A percentile compares a stretch with the other conserved stretches of the same genome.
Conservation (phyloP, 108 stramenopile genomes). For the Parmales sp. region DNA sequence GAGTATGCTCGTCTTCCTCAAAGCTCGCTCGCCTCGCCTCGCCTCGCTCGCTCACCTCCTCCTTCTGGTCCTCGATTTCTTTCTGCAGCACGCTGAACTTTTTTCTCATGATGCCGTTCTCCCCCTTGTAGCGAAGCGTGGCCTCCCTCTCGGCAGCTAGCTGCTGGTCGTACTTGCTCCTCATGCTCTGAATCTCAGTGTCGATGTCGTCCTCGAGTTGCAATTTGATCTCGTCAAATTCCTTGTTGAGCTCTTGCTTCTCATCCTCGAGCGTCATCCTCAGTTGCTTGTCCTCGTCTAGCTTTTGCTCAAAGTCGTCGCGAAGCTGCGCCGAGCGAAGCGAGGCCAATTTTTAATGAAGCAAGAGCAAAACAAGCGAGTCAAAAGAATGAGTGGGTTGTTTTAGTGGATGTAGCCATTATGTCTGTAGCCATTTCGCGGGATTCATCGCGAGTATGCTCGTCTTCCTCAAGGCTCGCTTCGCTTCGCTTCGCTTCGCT, state of each 20-base stretch:
- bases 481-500: too few species aligned
- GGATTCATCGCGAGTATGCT: too few species aligned
- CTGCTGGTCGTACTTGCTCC: conserved; percentile 30
- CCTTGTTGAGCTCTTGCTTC: conserved; percentile 22
- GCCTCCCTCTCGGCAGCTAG: conserved; percentile 34
- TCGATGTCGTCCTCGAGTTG: conserved; percentile 55
- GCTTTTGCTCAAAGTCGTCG: conserved; percentile 38
- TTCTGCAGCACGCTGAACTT: conserved; percentile 41
- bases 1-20: too few species aligned
- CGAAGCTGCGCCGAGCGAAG: too few species aligned
- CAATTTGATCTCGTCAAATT: conserved; percentile 22
- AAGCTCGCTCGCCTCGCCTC: too few species aligned
- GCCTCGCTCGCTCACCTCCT: too few species aligned
- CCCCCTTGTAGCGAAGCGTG: conserved; percentile 42
- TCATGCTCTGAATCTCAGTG: conserved; percentile 38
- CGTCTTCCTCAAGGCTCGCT: too few species aligned
- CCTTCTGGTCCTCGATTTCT: conserved; percentile 46
- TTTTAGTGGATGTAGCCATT: too few species aligned
- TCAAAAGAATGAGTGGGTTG: too few species aligned
- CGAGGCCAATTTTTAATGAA: too few species aligned
- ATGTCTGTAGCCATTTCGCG: too few species aligned
- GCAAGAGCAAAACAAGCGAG: too few species aligned
- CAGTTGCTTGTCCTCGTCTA: conserved; percentile 34
- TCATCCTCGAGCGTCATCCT: conserved; percentile 25
- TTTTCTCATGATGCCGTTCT: conserved; percentile 53